A percentile compares a stretch with the other conserved stretches of the same genome.
These are phyloP conservation scores for Sparassis latifolia DNA, from an alignment of 1,284 basidiomycete species.

Conservation along the genomic window DNA sequence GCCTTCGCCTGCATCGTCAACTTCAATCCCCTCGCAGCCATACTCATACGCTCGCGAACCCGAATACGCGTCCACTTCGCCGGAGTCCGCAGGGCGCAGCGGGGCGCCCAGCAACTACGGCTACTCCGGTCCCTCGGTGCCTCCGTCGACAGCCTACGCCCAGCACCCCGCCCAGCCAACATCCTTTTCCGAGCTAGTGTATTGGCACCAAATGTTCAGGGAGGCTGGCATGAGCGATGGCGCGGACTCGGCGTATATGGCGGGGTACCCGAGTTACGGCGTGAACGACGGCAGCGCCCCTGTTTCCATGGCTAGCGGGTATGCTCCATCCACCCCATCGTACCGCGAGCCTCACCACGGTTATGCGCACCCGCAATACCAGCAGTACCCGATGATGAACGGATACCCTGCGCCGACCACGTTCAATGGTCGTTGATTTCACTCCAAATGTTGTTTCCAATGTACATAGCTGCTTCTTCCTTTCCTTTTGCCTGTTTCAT, in stretches of 20 bases:
- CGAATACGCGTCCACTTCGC: slow-evolving; percentile 3
- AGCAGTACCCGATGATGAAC: neutral
- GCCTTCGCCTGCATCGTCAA: slow-evolving; percentile 1
- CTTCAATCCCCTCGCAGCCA: slow-evolving; percentile 2
- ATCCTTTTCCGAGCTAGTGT: slow-evolving; percentile 41
- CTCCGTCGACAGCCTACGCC: slow-evolving; percentile 4
- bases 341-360: slow-evolving; percentile 1
- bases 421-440: neutral
- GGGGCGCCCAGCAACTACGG: slow-evolving; percentile 1
- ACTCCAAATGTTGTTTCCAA: neutral
- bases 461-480: neutral
- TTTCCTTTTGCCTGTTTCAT: neutral
- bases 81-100: slow-evolving; percentile 1
- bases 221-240: slow-evolving; percentile 47
- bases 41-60: slow-evolving; percentile 5
- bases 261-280: neutral
- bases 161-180: slow-evolving; percentile 12
- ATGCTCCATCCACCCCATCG: neutral
- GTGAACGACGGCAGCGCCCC: neutral
- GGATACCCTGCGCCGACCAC: neutral
- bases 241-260: slow-evolving; percentile 5
- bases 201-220: slow-evolving; percentile 66
- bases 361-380: neutral
- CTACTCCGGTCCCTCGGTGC: neutral
- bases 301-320: neutral